phyloP scores from a whole-genome alignment of 345 rosid genomes.

The Citrus sp. region DNA sequence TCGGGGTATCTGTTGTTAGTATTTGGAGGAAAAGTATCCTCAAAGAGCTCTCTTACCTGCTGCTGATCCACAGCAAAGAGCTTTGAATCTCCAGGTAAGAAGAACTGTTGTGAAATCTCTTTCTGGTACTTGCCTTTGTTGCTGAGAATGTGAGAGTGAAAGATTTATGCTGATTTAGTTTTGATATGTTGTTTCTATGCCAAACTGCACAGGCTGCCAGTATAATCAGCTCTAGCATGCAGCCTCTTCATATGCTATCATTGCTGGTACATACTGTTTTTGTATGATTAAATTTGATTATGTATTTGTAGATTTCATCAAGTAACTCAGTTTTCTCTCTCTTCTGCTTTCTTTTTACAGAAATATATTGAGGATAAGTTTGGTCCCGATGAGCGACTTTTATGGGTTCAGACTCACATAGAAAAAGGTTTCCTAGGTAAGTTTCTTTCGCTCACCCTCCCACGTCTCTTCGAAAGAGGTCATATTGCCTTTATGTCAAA shows the following conservation, averaged over 20 bases:
- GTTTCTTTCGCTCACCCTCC: neutral
- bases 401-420: constrained; percentile 29
- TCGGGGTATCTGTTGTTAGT: constrained; percentile 15
- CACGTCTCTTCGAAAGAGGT: neutral
- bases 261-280: constrained; percentile 31
- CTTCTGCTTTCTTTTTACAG: constrained; percentile 16
- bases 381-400: constrained; percentile 28
- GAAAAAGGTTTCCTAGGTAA: constrained; percentile 51
- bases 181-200: neutral
- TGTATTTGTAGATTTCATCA: neutral
- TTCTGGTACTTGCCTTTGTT: neutral
- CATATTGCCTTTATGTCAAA: neutral
- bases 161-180: neutral
- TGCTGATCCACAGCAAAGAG: constrained; percentile 34
- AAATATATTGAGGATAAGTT: constrained; percentile 36
- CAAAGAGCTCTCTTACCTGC: constrained; percentile 37
- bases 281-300: neutral
- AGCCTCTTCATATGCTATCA: constrained; percentile 48
- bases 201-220: constrained; percentile 43
- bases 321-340: neutral
- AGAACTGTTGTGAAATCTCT: neutral
- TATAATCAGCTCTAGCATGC: constrained; percentile 47
- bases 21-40: constrained; percentile 53
- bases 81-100: constrained; percentile 44
- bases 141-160: neutral